Conservation (phyloP, 208 protist genomes). For the Trypanosoma cruzi region DNA sequence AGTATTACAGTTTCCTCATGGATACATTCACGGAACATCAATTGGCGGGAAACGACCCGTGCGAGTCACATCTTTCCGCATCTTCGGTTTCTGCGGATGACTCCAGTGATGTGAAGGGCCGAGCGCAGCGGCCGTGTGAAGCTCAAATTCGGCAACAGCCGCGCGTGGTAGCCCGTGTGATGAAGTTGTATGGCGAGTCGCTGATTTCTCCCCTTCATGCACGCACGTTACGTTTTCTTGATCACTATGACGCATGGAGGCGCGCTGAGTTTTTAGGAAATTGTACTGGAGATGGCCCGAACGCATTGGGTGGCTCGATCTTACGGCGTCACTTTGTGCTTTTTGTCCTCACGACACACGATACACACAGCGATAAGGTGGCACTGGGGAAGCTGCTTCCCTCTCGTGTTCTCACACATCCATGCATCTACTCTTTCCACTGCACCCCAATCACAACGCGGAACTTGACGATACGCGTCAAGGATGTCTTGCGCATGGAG, state of each 20-base stretch:
- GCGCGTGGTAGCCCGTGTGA: conserved; percentile 23
- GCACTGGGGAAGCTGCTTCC: conserved; percentile 55
- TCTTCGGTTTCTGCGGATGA: background rate
- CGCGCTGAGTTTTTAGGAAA: background rate
- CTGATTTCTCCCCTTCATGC: conserved; percentile 39
- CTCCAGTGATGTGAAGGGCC: background rate
- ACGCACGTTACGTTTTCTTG: conserved; percentile 53
- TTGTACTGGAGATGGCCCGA: background rate
- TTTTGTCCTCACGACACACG: conserved; percentile 85
- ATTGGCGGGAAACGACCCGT: background rate
- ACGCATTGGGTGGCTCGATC: background rate
- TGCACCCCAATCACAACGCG: conserved; percentile 76
- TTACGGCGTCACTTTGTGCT: conserved; percentile 60
- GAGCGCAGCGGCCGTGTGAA: background rate
- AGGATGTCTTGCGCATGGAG: conserved; percentile 39
- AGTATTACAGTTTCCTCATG: conserved; percentile 38
- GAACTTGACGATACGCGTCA: conserved; percentile 60
- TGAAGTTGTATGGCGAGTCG: conserved; percentile 81
- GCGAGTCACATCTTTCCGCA: background rate
- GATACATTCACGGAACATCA: conserved; percentile 24
- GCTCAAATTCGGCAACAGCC: background rate
- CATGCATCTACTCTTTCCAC: conserved; percentile 58
- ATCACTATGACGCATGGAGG: conserved; percentile 49
- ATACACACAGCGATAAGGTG: conserved; percentile 84
- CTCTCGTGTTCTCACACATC: conserved; percentile 42